These are phyloP conservation scores for Globisporangium solare DNA, from an alignment of 352 stramenopile genomes.

Conservation along the genomic window DNA sequence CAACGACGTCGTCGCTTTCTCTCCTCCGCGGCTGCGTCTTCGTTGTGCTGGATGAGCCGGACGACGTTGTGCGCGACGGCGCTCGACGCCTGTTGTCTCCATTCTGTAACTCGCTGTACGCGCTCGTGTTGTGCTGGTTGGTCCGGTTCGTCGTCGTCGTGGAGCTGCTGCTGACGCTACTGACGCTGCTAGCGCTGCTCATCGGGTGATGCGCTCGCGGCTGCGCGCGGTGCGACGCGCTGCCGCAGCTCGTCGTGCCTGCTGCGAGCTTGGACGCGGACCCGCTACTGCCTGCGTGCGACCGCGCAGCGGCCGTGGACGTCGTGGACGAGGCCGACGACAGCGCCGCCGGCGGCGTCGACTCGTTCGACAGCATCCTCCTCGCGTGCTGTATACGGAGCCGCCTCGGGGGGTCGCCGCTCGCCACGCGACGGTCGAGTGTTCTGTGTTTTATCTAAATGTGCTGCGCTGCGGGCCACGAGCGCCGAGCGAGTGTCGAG, in stretches of 20 bases:
- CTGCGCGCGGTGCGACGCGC: constrained; percentile 7
- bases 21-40: background rate
- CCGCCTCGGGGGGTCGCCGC: no score
- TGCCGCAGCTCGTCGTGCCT: background rate
- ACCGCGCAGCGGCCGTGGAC: background rate
- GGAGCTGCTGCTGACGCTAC: constrained; percentile 15
- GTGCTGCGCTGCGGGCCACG: no score
- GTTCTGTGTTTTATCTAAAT: no score
- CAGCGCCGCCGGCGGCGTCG: no score
- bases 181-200: constrained; percentile 15
- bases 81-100: constrained; percentile 8
- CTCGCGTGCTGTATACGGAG: no score
- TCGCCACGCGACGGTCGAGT: no score
- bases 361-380: no score
- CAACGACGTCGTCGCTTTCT: constrained; percentile 1
- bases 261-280: background rate
- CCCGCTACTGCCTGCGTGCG: background rate
- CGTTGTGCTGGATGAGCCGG: constrained; percentile 7
- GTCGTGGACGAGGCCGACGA: background rate
- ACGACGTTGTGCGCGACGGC: constrained; percentile 5
- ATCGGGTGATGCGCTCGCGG: background rate
- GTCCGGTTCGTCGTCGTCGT: constrained; percentile 9
- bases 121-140: background rate
- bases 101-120: background rate
- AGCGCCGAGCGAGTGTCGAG: no score